Evolutionary conservation across 257 asterid species (phyloP), one percentile per base, ranked within the genome.

Genomic region (Lithospermum erythrorhizon): DNA sequence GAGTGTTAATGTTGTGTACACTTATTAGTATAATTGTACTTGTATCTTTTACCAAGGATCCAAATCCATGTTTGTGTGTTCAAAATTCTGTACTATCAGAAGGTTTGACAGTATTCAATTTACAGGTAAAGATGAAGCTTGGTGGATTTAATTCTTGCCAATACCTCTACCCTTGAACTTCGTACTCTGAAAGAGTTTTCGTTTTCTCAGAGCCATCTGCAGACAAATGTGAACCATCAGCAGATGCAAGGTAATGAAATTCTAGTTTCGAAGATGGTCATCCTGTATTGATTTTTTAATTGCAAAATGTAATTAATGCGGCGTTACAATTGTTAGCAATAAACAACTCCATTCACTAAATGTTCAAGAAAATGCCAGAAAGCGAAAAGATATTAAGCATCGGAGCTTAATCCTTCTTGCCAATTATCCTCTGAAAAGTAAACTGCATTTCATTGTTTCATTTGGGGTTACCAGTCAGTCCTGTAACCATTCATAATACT

Each of bases 111-210:
- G 32, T 60, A 57, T 68, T 32, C 23, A 62, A 37, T 66, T 65
- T 53, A 55, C 87, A 91, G 98, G 79, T 84, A 55, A 91, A 88
- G 87, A 88, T 61, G 98, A 91, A 79, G 94, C 95, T n/a, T 91
- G 98, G 98, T 88, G 98, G 98, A n/a, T n/a, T 74, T 88, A 78
- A 76, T 91, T 68, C 85, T 91, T 52, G 87, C 89, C 67, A 88
- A 83, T 69, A 78, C 83, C 65, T 61, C 90, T 25, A 72, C 86
- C 59, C 75, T 85, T 63, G 94, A 91, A 65, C 86, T 91, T 7
- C 61, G 75, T 75, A 84, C 95, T 21, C 53, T 86, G 76, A 91
- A 86, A 82, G 96, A 72, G 84, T 88, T 62, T 79, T n/a, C 95
- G 57, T 84, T 91, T 84, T 91, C 80, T 72, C 67, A 1, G 81